phyloP scores from a whole-genome alignment of 176 grass and related monocot species.

The Triticum dicoccoides region DNA sequence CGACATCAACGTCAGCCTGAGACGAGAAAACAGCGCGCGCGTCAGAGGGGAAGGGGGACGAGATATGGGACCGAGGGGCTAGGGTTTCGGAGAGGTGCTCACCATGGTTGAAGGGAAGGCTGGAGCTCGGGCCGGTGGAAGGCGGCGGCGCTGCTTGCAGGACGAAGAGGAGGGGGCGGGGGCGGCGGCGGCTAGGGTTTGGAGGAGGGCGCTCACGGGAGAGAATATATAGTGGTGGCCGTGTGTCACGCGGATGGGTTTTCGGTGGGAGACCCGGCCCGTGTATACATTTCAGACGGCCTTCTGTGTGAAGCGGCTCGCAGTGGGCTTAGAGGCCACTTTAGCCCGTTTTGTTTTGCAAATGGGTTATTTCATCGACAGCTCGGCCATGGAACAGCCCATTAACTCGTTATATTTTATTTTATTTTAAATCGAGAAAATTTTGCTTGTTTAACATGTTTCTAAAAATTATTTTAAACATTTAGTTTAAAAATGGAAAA shows the following conservation, averaged over 20 bases:
- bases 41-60: neutral
- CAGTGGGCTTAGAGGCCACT: neutral
- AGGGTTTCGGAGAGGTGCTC: neutral
- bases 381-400: no score
- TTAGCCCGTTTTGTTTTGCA: neutral
- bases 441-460: no score
- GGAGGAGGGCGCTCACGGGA: neutral
- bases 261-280: neutral
- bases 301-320: neutral
- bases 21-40: neutral
- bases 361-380: no score
- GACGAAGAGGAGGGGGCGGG: neutral
- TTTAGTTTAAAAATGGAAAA: no score
- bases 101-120: slow-evolving; percentile 34
- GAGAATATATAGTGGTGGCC: slow-evolving; percentile 12
- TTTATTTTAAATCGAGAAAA: no score
- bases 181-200: slow-evolving; percentile 43
- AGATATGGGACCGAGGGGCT: neutral
- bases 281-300: neutral
- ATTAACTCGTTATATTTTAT: no score
- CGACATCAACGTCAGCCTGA: slow-evolving; percentile 65
- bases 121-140: neutral
- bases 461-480: no score
- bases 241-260: neutral
- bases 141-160: slow-evolving; percentile 1